A percentile compares a stretch with the other conserved stretches of the same genome.
These are phyloP conservation scores for Exophiala lecanii-corni DNA, from an alignment of 2,329 filamentous ascomycete species.

Conservation along the genomic window DNA sequence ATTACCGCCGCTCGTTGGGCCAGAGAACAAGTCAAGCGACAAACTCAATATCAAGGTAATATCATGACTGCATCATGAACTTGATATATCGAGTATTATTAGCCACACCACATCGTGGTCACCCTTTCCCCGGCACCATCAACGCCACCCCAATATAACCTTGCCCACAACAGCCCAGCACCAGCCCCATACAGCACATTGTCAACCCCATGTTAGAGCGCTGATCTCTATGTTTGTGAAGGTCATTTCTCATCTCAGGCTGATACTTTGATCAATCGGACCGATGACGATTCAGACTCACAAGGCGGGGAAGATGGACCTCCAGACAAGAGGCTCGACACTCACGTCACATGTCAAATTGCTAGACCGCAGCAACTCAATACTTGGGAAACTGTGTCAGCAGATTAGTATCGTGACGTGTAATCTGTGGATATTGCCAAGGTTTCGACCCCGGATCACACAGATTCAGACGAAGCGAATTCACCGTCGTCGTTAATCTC, in stretches of 20 bases:
- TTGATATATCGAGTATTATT: slow-evolving; percentile 17
- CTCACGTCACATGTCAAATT: no score
- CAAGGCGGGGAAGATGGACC: slow-evolving; percentile 16
- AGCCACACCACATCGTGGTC: slow-evolving; percentile 16
- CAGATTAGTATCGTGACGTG: no score
- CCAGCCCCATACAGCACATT: slow-evolving; percentile 6
- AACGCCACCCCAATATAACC: slow-evolving; percentile 7
- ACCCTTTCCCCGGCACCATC: slow-evolving; percentile 18
- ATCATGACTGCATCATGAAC: slow-evolving; percentile 28
- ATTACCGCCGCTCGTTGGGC: slow-evolving; percentile 96
- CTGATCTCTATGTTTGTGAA: slow-evolving; percentile 22
- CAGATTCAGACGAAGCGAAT: no score
- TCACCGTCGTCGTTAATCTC: no score
- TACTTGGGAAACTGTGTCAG: no score
- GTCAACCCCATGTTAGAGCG: slow-evolving; percentile 20
- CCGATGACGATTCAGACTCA: slow-evolving; percentile 13
- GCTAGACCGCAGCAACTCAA: no score
- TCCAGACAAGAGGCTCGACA: slow-evolving; percentile 13
- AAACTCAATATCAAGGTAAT: slow-evolving; percentile 40
- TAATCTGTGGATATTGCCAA: no score
- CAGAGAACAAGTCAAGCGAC: slow-evolving; percentile 93
- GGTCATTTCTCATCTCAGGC: slow-evolving; percentile 23
- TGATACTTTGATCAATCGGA: slow-evolving; percentile 11
- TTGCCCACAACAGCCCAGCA: slow-evolving; percentile 12
- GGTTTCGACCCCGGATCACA: no score